phyloP scores from a whole-genome alignment of 495 filamentous ascomycete genomes.

The Jackrogersella minutella region DNA sequence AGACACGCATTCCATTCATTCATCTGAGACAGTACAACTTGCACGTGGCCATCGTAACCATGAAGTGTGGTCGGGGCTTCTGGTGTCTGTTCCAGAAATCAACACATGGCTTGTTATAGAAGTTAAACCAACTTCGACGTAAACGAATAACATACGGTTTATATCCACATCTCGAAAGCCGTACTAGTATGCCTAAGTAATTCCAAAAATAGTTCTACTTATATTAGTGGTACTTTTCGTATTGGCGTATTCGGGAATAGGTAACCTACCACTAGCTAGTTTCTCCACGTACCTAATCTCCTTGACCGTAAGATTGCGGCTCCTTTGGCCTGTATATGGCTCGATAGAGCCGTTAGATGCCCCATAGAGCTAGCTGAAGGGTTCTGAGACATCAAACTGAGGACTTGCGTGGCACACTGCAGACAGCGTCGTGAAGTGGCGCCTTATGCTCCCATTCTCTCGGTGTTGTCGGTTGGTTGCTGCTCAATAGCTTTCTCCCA shows the following conservation, averaged over 20 bases:
- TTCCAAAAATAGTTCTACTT: background rate
- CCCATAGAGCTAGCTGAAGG: conserved; percentile 3
- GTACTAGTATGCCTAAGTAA: background rate
- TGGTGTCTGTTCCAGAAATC: background rate
- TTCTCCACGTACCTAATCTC: background rate
- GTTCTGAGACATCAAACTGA: conserved; percentile 7
- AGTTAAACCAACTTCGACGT: background rate
- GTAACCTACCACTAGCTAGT: background rate
- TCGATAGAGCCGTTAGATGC: background rate
- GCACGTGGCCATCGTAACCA: conserved; percentile 25
- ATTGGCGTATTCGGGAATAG: background rate
- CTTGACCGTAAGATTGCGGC: conserved; percentile 1
- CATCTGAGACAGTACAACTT: conserved; percentile 20
- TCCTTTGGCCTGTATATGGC: background rate
- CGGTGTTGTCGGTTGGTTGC: background rate
- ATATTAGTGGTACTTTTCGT: background rate
- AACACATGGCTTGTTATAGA: conserved; percentile 9
- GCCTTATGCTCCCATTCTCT: background rate
- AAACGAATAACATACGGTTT: background rate
- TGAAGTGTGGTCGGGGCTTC: too few species aligned
- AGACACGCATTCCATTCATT: background rate
- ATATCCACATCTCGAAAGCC: background rate
- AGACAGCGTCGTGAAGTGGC: too few species aligned
- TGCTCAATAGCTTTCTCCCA: background rate
- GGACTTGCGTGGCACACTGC: conserved; percentile 5